Base-by-base conservation (phyloP, 495 filamentous ascomycete species). In the Pyrenula massariospora region DNA sequence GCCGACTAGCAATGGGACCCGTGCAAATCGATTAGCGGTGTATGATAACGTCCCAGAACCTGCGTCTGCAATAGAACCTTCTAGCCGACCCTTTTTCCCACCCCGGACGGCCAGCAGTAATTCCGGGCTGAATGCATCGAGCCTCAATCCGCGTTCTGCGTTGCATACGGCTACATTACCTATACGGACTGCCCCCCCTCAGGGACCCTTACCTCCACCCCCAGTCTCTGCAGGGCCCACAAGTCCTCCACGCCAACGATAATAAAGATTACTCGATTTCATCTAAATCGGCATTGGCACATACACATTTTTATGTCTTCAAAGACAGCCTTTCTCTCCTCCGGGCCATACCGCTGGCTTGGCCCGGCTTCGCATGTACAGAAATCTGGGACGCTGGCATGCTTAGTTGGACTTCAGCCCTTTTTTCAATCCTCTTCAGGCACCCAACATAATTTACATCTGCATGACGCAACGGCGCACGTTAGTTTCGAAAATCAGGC, bases 171-270 rank as follows among this genome's bases (percentile, higher is more conserved):
- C 68, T 2, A 63, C 72, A 1, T 52, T 79, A 52, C 76, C 77
- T 2, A 67, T 75, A 23, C 73, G 73, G 22, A 63, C 69, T 3
- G 68, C 69, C 15, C 74, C 74, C 21, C 71, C 75, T 10, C 70
- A 73, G 22, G 75, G 71, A 19, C 66, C 71, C 3, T 64, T 73
- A 20, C 71, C 75, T 20, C 60, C 70, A 25, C 67, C 74, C 3
- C 71, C 73, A 1, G 63, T 66, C 48, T 62, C 68, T 15, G 61
- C 63, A 2, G 66, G 67, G 8, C 22, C 22, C 8, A 19, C 19
- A 21, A 52, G 50, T 20, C 50, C 50, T 5, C n/a, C 19, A 5
- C n/a, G 50, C 8, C 50, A 52, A 19, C 8, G 50, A 20, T 52
- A 24, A 52, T 48, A 48, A 48, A 48, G n/a, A n/a, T n/a, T n/a